Evolutionary conservation across 2,329 filamentous ascomycete species (phyloP).

Genomic region (Periconia digitata): DNA sequence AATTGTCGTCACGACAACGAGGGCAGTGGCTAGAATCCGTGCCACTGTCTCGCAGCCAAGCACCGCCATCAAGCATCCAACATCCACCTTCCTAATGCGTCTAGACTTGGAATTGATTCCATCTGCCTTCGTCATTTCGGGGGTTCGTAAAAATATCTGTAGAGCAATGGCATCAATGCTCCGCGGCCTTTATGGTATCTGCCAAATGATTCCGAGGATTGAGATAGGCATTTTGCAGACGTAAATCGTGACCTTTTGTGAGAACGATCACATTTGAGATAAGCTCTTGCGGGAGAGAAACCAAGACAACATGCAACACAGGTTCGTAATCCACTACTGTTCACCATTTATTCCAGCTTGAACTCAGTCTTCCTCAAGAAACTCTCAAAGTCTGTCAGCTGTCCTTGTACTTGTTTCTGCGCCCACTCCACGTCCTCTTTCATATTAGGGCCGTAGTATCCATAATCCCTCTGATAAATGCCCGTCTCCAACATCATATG

Average conservation of each 20-base stretch:
- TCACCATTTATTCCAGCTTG: constrained; percentile 18
- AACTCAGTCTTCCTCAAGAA: constrained; percentile 25
- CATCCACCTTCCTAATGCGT: not conserved
- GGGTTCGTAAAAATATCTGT: too few relatives aligned
- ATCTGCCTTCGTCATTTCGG: too few relatives aligned
- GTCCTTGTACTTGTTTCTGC: constrained; percentile 22
- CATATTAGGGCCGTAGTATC: constrained; percentile 30
- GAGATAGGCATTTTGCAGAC: too few relatives aligned
- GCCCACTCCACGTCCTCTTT: constrained; percentile 29
- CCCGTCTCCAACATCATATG: constrained; percentile 32
- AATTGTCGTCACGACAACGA: not conserved
- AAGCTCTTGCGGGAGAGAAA: too few relatives aligned
- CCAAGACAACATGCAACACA: too few relatives aligned
- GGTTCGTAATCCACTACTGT: not conserved
- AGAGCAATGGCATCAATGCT: too few relatives aligned
- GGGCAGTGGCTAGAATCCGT: too few relatives aligned
- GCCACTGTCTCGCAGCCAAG: not conserved
- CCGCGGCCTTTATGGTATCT: too few relatives aligned
- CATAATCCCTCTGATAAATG: constrained; percentile 27
- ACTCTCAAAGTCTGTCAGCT: constrained; percentile 29
- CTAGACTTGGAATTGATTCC: not conserved
- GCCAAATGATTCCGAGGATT: too few relatives aligned
- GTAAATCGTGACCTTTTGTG: too few relatives aligned
- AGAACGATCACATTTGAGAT: too few relatives aligned
- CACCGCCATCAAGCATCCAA: not conserved